Conservation (phyloP, 768 basidiomycete species). For the Termitomyces sp. region DNA sequence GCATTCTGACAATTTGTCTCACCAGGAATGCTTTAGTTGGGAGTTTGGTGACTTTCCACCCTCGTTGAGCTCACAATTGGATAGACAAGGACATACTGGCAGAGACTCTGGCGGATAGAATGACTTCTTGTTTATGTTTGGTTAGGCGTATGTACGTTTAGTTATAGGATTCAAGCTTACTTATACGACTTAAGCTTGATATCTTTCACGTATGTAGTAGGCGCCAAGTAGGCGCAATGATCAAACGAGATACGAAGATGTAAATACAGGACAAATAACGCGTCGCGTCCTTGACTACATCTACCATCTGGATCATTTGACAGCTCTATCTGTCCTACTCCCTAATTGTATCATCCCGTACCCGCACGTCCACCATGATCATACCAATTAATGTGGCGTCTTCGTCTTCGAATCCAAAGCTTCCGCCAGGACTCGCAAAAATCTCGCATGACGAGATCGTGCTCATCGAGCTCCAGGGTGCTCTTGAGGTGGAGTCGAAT, state of each 20-base stretch:
- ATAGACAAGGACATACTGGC: neutral
- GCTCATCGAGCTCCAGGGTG: conserved; percentile 86
- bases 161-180: neutral
- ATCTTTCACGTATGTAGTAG: no score
- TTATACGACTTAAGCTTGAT: no score
- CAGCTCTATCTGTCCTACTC: neutral
- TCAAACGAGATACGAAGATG: neutral
- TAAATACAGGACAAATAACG: conserved; percentile 10
- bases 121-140: neutral
- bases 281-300: conserved; percentile 11
- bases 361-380: conserved; percentile 43
- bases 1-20: neutral
- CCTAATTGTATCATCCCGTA: neutral
- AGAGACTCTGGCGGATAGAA: conserved; percentile 2
- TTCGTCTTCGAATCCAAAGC: conserved; percentile 34
- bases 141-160: neutral
- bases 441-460: conserved; percentile 80
- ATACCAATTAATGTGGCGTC: conserved; percentile 54
- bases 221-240: no score
- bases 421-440: conserved; percentile 63
- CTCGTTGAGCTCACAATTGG: neutral
- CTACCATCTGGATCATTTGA: neutral
- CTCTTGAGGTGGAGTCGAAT: conserved; percentile 62
- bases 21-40: conserved; percentile 69
- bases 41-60: conserved; percentile 52